Percentiles rank a stretch among this genome's conserved stretches.
Conservation (phyloP, 495 filamentous ascomycete species). For the Bacidia gigantensis region DNA sequence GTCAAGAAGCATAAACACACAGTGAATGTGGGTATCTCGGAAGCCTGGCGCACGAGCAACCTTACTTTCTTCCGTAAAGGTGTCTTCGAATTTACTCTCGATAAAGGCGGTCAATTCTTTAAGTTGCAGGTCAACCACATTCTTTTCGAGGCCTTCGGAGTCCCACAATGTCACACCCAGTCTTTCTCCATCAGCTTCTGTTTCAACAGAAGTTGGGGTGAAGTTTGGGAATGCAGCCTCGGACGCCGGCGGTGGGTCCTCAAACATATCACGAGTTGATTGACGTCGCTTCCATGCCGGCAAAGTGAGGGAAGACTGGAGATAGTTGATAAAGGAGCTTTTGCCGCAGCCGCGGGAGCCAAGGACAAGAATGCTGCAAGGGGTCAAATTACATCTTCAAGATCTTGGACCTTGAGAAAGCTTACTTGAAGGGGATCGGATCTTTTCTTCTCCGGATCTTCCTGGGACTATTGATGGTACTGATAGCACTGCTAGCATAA, state of each 20-base stretch:
- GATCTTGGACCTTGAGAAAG: too few relatives aligned
- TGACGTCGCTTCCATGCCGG: slow-evolving; percentile 57
- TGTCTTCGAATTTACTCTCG: slow-evolving; percentile 97
- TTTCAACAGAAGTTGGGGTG: slow-evolving; percentile 78
- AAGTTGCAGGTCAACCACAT: slow-evolving; percentile 83
- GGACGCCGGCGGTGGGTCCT: slow-evolving; percentile 29
- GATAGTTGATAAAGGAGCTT: slow-evolving; percentile 92
- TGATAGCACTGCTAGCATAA: slow-evolving; percentile 85
- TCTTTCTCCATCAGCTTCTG: slow-evolving; percentile 84
- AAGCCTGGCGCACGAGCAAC: slow-evolving; percentile 84
- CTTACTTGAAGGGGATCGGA: slow-evolving; percentile 96
- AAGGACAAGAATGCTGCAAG: slow-evolving; percentile 71
- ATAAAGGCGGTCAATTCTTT: slow-evolving; percentile 83
- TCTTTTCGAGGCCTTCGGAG: slow-evolving; percentile 84
- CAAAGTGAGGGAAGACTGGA: slow-evolving; percentile 67
- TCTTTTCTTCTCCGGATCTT: slow-evolving; percentile 89
- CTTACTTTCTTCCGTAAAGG: slow-evolving; percentile 95
- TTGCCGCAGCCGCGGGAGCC: slow-evolving; percentile 85
- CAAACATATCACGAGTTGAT: slow-evolving; percentile 37
- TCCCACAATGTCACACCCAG: slow-evolving; percentile 94
- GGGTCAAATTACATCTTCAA: not conserved
- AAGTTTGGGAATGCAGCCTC: slow-evolving; percentile 49
- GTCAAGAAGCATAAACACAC: slow-evolving; percentile 85
- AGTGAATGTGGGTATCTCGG: slow-evolving; percentile 94
- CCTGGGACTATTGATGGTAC: slow-evolving; percentile 86